Base-by-base conservation (phyloP, 1,139 yeast genomes). In the Debaryomyces coudertii region DNA sequence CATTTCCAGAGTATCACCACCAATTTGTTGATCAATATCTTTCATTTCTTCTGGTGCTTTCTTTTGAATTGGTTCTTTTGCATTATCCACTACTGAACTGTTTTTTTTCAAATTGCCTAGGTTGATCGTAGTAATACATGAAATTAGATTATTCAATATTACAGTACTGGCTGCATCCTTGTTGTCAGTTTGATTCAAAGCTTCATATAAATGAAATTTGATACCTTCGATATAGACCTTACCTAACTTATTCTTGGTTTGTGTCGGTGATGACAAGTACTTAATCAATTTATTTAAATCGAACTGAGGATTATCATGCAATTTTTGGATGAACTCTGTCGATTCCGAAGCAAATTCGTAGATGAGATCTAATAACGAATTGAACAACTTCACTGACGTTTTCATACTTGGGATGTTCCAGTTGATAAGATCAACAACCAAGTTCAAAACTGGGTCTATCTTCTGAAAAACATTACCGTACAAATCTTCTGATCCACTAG, bases 311-410 rank as follows among this genome's bases (percentile, higher is more conserved):
- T 52, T 47, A 8, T 50, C 51, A 34, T 57, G 55, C 38, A 66
- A 63, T 25, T 43, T 47, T 40, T 68, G 67, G 24, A 84, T 73
- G 54, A 86, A 86, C 15, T 77, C 80, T n/a, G 64, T 59, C 0
- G 90, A 83, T 54, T 84, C 85, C 18, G 85, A 73, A 16, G 87
- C 77, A 56, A 86, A 79, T 57, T 85, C 90, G 62, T 83, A 85
- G 31, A 85, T 61, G 48, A 85, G 77, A 53, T 83, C 89, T 39
- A 86, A 63, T 42, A 82, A 67, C 2, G 83, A 66, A 52, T 80
- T 77, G 53, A 79, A 75, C 31, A 85, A 63, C 43, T 71, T 74
- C 3, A 61, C 52, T 2, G 82, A 60, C 12, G 78, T 63, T 44
- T 66, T 72, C 42, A 76, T 57, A 7, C 63, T 50, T 24, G 58